These are phyloP conservation scores for Myxozyma neotropica DNA, from an alignment of 805 yeast species.

Conservation along the genomic window DNA sequence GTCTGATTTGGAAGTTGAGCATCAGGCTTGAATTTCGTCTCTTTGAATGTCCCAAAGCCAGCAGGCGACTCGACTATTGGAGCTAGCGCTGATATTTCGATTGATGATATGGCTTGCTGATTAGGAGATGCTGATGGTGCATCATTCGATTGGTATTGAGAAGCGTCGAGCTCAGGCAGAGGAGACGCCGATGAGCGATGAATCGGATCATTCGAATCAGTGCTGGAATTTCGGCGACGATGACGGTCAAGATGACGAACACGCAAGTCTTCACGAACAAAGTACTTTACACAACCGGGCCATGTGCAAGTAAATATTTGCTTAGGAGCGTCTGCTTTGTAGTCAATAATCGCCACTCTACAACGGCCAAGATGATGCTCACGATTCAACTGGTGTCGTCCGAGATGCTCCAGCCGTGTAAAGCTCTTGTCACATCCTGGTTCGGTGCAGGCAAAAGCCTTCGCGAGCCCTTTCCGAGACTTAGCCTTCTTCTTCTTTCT, in stretches of 20 bases:
- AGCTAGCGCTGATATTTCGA: not conserved
- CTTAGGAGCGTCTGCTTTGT: conserved; percentile 40
- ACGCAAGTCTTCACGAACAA: conserved; percentile 45
- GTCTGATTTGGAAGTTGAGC: not conserved
- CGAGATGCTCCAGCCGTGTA: conserved; percentile 38
- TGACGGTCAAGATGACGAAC: conserved; percentile 43
- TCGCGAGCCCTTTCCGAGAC: conserved; percentile 39
- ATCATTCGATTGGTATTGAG: not conserved
- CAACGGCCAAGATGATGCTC: not conserved
- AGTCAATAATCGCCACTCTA: not conserved
- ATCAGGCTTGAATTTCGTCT: not conserved
- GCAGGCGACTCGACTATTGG: not conserved
- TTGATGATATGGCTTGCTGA: not conserved
- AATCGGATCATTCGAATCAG: not conserved
- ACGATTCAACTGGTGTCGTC: conserved; percentile 40
- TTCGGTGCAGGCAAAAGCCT: conserved; percentile 38
- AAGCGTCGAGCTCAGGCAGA: not conserved
- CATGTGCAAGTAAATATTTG: conserved; percentile 42
- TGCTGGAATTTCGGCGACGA: conserved; percentile 25
- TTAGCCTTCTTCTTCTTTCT: conserved; percentile 16
- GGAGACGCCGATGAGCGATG: not conserved
- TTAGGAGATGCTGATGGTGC: not conserved
- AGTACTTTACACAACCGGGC: conserved; percentile 41
- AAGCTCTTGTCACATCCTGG: conserved; percentile 37
- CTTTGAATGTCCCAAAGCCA: not conserved